Percentiles rank a stretch among this genome's conserved stretches.
phyloP scores from a whole-genome alignment of 2,329 filamentous ascomycete species.

The Hypoxylon sp. region DNA sequence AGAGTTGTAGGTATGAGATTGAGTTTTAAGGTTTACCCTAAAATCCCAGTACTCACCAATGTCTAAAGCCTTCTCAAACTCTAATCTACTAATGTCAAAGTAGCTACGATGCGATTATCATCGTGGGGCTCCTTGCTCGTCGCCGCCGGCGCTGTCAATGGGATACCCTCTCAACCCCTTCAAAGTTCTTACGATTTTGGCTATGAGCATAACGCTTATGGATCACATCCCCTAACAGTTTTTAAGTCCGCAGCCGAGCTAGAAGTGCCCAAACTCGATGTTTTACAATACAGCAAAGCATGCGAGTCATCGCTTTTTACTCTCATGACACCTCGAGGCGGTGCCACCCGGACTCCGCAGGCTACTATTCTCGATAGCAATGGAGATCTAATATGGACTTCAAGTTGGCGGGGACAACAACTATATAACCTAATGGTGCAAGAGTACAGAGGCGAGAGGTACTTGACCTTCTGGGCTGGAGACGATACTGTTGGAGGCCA shows the following conservation, averaged over 20 bases:
- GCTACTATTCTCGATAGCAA: slow-evolving; percentile 62
- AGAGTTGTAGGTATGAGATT: slow-evolving; percentile 13
- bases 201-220: slow-evolving; percentile 56
- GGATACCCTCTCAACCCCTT: slow-evolving; percentile 21
- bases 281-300: slow-evolving; percentile 49
- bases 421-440: slow-evolving; percentile 63
- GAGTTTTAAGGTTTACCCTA: slow-evolving; percentile 19
- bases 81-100: slow-evolving; percentile 2
- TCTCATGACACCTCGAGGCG: slow-evolving; percentile 58
- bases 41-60: slow-evolving; percentile 17
- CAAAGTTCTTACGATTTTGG: slow-evolving; percentile 40
- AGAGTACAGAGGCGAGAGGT: slow-evolving; percentile 59
- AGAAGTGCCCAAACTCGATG: slow-evolving; percentile 55
- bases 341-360: slow-evolving; percentile 56
- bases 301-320: slow-evolving; percentile 59
- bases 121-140: slow-evolving; percentile 29
- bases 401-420: slow-evolving; percentile 54
- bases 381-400: slow-evolving; percentile 63
- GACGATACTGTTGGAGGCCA: slow-evolving; percentile 62
- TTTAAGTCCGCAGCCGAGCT: slow-evolving; percentile 54
- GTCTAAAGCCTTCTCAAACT: slow-evolving; percentile 17
- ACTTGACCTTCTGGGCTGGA: slow-evolving; percentile 66
- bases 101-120: slow-evolving; percentile 29
- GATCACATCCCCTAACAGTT: slow-evolving; percentile 54
- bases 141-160: slow-evolving; percentile 21